A percentile compares a stretch with the other conserved stretches of the same genome.
These are phyloP conservation scores for Mycena sp. DNA, from an alignment of 1,284 basidiomycete species.

Conservation along the genomic window DNA sequence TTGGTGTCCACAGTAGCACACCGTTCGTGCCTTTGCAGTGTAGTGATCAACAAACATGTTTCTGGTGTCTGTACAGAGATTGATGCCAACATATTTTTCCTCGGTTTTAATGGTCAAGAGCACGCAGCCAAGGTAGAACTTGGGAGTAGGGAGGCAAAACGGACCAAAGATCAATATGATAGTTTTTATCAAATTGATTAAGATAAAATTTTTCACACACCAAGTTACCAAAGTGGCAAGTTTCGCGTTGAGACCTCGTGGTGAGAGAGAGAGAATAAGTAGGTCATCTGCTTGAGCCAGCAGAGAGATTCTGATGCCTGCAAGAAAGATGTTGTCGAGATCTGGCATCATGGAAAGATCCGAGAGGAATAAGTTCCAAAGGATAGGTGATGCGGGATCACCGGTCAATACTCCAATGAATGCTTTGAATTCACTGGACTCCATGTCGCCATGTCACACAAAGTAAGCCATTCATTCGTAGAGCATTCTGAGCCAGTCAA, in stretches of 20 bases:
- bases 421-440: constrained; percentile 31
- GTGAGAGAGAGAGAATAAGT: constrained; percentile 34
- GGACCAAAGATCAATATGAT: constrained; percentile 6
- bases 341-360: neutral
- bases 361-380: constrained; percentile 45
- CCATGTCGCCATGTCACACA: neutral
- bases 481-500: constrained; percentile 33
- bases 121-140: neutral
- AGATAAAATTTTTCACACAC: constrained; percentile 5
- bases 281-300: constrained; percentile 44
- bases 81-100: constrained; percentile 18
- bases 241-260: constrained; percentile 1
- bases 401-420: constrained; percentile 41
- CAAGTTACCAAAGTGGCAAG: neutral
- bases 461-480: constrained; percentile 30
- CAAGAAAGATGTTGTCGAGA: constrained; percentile 36
- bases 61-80: neutral
- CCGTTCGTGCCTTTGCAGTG: neutral
- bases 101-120: neutral
- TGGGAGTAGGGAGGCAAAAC: neutral
- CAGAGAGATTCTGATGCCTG: constrained; percentile 33
- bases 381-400: constrained; percentile 42
- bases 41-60: constrained; percentile 5
- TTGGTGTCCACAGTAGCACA: constrained; percentile 9
- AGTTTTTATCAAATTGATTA: constrained; percentile 17